Percentiles rank a stretch among this genome's conserved stretches.
Evolutionary conservation across 352 stramenopile genomes (phyloP).

Genomic region (Phytophthora ohioensis): DNA sequence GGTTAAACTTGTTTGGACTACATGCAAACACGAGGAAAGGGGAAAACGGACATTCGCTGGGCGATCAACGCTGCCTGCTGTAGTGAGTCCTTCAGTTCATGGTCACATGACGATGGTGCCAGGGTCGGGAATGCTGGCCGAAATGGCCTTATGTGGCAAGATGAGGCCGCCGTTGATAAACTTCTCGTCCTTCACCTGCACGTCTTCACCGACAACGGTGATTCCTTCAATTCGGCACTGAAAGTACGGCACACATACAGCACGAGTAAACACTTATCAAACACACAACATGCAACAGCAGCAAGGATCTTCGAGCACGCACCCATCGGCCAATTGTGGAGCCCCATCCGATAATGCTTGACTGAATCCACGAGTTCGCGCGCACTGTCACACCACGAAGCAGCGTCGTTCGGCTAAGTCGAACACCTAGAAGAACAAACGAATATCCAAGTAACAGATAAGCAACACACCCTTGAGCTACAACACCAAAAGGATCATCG

Average conservation of each 20-base stretch:
- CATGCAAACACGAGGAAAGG: slow-evolving; percentile 17
- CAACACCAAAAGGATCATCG: not conserved
- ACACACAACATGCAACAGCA: not conserved
- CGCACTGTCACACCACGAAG: slow-evolving; percentile 80
- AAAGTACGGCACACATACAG: slow-evolving; percentile 7
- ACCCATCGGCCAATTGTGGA: slow-evolving; percentile 89
- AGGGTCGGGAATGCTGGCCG: slow-evolving; percentile 81
- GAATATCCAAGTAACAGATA: not conserved
- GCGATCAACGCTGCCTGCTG: not conserved
- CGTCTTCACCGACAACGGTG: slow-evolving; percentile 88
- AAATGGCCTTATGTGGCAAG: slow-evolving; percentile 90
- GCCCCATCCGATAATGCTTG: slow-evolving; percentile 91
- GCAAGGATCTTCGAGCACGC: slow-evolving; percentile 8
- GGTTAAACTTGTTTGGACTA: slow-evolving; percentile 24
- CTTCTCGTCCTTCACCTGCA: slow-evolving; percentile 90
- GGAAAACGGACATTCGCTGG: slow-evolving; percentile 2
- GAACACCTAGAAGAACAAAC: slow-evolving; percentile 59
- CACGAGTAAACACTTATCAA: not conserved
- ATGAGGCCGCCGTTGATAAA: slow-evolving; percentile 91
- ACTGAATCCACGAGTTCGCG: slow-evolving; percentile 87
- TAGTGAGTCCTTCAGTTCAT: slow-evolving; percentile 4
- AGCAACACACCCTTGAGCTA: slow-evolving; percentile 5
- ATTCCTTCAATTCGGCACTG: slow-evolving; percentile 87
- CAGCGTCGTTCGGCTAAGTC: slow-evolving; percentile 83
- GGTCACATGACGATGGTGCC: slow-evolving; percentile 91